A percentile compares a stretch with the other conserved stretches of the same genome.
Evolutionary conservation across 108 stramenopile genomes (phyloP).

Genomic region (Conticribra guillardii): DNA sequence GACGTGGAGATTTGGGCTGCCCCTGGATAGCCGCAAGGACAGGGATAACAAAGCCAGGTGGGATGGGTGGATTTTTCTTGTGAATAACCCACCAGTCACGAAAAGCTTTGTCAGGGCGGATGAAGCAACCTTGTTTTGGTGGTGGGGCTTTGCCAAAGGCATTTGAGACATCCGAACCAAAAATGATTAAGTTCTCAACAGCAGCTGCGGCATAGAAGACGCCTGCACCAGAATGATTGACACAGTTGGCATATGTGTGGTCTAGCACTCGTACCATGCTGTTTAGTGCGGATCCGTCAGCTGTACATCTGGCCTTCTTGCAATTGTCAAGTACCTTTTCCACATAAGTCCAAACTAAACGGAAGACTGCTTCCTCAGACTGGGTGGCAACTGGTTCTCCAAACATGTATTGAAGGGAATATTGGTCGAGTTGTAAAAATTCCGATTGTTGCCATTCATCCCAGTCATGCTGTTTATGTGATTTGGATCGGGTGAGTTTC

Average conservation of each 20-base stretch:
- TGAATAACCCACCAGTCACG: too few species aligned
- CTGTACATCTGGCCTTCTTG: slow-evolving; percentile 13
- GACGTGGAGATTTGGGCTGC: too few species aligned
- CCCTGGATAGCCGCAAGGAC: too few species aligned
- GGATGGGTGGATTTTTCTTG: too few species aligned
- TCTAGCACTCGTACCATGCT: slow-evolving; percentile 6
- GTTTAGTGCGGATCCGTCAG: slow-evolving; percentile 10
- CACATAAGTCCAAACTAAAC: slow-evolving; percentile 16
- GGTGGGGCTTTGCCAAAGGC: slow-evolving; percentile 44
- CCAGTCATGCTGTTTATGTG: slow-evolving; percentile 6
- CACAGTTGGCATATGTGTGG: slow-evolving; percentile 8
- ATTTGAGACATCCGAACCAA: slow-evolving; percentile 47
- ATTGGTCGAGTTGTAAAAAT: too few species aligned
- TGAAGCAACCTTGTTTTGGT: too few species aligned
- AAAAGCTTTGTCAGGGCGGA: too few species aligned
- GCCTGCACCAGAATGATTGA: slow-evolving; percentile 39
- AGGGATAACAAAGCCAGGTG: too few species aligned
- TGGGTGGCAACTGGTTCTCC: neutral
- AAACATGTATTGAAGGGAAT: too few species aligned
- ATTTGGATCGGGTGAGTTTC: slow-evolving; percentile 1
- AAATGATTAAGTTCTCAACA: too few species aligned
- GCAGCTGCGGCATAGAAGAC: slow-evolving; percentile 42
- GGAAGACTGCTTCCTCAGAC: neutral
- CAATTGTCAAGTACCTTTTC: slow-evolving; percentile 5
- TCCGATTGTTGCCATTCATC: slow-evolving; percentile 14